A percentile compares a stretch with the other conserved stretches of the same genome.
Conservation (phyloP, 2,329 filamentous ascomycete genomes). For the Fusarium sp. region DNA sequence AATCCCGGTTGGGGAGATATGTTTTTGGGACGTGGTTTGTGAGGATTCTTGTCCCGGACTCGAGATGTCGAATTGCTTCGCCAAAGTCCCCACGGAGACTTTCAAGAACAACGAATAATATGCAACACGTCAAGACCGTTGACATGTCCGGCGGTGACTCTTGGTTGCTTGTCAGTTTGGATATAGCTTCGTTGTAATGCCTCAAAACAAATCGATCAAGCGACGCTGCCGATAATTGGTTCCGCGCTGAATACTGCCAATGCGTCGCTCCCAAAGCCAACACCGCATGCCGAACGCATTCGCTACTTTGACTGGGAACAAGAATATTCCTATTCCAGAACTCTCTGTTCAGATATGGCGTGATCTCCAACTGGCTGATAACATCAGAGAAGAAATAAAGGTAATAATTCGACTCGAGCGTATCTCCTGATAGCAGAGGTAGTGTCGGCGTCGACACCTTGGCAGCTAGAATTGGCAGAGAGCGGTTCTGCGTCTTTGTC, state of each 20-base stretch:
- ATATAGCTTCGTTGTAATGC: conserved; percentile 6
- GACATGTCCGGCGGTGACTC: not conserved
- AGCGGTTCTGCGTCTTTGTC: not conserved
- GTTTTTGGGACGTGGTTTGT: not conserved
- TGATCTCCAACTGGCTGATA: not conserved
- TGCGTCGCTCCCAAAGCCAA: not conserved
- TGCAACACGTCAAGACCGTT: not conserved
- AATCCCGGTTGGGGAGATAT: not conserved
- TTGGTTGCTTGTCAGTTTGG: not conserved
- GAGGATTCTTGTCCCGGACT: not conserved
- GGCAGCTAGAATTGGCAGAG: not conserved
- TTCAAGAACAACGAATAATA: not conserved
- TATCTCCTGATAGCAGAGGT: not conserved
- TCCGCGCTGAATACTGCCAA: not conserved
- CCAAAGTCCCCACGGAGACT: conserved; percentile 6
- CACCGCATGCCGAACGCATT: not conserved
- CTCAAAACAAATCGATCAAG: not conserved
- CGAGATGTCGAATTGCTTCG: conserved; percentile 11
- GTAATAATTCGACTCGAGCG: conserved; percentile 1
- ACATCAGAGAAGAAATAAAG: conserved; percentile 10
- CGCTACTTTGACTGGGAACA: not conserved
- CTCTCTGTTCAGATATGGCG: not conserved
- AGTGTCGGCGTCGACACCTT: not conserved
- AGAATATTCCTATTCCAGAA: conserved; percentile 2
- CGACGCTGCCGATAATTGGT: not conserved